Percentiles rank a stretch among this genome's conserved stretches.
Evolutionary conservation across 768 basidiomycete species (phyloP).

Genomic region (Suillus tomentosus): DNA sequence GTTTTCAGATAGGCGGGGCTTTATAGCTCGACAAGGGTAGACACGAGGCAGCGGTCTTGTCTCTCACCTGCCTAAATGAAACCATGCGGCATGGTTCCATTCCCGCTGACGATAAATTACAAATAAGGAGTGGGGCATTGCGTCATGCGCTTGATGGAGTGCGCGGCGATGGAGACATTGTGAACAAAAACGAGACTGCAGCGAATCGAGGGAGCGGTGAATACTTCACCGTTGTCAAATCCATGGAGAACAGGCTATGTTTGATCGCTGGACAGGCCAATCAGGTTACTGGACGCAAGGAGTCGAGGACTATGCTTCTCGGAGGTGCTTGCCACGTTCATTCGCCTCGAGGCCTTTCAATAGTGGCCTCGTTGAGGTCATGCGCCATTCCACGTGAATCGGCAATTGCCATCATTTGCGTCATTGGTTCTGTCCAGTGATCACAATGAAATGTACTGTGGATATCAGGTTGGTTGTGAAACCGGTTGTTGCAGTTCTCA

Average conservation of each 20-base stretch:
- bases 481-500: not conserved
- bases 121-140: not conserved
- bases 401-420: not conserved
- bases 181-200: slow-evolving; percentile 5
- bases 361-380: slow-evolving; percentile 3
- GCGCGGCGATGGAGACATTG: not conserved
- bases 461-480: not conserved
- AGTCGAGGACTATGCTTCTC: not conserved
- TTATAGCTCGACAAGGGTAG: slow-evolving; percentile 24
- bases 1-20: slow-evolving; percentile 24
- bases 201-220: not conserved
- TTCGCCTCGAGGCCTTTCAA: not conserved
- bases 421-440: not conserved
- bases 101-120: not conserved
- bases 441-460: not conserved
- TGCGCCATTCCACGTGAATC: not conserved
- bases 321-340: not conserved
- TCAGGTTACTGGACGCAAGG: not conserved
- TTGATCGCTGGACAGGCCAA: not conserved
- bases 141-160: not conserved
- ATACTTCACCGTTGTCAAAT: not conserved
- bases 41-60: slow-evolving; percentile 31
- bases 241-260: not conserved
- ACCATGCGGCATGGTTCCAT: slow-evolving; percentile 16
- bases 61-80: slow-evolving; percentile 25